Conservation (phyloP, 441 rosid species). For the Omphalea diandra region DNA sequence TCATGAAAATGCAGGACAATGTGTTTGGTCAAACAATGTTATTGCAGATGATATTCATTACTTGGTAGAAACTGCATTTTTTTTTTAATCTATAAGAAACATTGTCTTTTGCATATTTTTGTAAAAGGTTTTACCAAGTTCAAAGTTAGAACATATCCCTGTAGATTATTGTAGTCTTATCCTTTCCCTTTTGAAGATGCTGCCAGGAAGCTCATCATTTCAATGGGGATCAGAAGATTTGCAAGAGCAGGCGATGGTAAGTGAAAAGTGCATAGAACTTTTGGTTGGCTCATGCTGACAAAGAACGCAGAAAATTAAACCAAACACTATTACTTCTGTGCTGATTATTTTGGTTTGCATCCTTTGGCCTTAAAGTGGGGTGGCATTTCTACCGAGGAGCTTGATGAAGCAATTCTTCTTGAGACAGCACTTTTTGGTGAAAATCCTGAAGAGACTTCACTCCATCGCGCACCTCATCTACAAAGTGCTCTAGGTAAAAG, state of each 20-base stretch:
- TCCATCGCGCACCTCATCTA: slow-evolving; percentile 21
- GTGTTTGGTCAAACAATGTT: background rate
- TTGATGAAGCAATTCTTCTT: slow-evolving; percentile 62
- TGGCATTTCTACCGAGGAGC: slow-evolving; percentile 58
- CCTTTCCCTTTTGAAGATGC: slow-evolving; percentile 18
- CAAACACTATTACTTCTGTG: background rate
- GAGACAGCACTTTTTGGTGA: slow-evolving; percentile 59
- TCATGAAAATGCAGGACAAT: background rate
- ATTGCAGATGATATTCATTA: background rate
- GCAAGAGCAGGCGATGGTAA: slow-evolving; percentile 31
- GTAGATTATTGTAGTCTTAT: background rate
- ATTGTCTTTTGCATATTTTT: background rate
- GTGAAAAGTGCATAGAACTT: slow-evolving; percentile 22
- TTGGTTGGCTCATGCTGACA: background rate
- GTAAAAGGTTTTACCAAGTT: background rate
- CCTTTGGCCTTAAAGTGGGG: slow-evolving; percentile 47
- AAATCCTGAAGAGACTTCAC: slow-evolving; percentile 35
- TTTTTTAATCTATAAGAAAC: background rate
- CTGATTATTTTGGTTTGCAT: slow-evolving; percentile 21
- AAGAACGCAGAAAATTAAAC: background rate
- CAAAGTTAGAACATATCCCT: background rate
- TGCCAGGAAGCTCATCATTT: slow-evolving; percentile 46
- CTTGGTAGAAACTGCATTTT: background rate
- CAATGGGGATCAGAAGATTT: slow-evolving; percentile 30
- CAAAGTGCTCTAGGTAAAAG: slow-evolving; percentile 23